A percentile compares a stretch with the other conserved stretches of the same genome.
These are phyloP conservation scores for Pythium sp. DNA, from an alignment of 352 stramenopile species.

Conservation along the genomic window DNA sequence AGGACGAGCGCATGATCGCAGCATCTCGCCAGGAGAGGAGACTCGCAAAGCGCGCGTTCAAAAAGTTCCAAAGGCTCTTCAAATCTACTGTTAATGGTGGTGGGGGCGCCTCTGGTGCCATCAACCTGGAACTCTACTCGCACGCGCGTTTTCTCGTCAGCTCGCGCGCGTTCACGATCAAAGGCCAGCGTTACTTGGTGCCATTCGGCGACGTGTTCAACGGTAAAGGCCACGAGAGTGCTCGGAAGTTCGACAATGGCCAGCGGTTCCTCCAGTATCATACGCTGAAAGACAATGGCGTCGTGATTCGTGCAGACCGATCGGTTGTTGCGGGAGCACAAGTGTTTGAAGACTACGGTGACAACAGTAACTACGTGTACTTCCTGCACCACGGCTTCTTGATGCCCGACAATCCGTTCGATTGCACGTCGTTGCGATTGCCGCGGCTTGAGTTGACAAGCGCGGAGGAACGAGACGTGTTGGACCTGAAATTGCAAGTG, in stretches of 20 bases:
- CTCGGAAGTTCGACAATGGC: constrained; percentile 33
- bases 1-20: constrained; percentile 45
- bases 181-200: constrained; percentile 68
- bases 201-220: constrained; percentile 90
- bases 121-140: constrained; percentile 26
- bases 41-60: constrained; percentile 26
- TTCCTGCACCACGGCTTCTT: constrained; percentile 92
- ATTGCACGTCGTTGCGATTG: constrained; percentile 72
- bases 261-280: constrained; percentile 65
- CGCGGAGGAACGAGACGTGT: constrained; percentile 4
- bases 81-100: constrained; percentile 11
- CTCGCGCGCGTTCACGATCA: constrained; percentile 79
- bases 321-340: constrained; percentile 32
- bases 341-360: constrained; percentile 95
- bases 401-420: constrained; percentile 82
- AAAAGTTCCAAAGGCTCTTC: constrained; percentile 50
- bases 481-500: constrained; percentile 26
- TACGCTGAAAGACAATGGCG: constrained; percentile 30
- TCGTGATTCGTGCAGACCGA: constrained; percentile 73
- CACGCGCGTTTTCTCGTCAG: constrained; percentile 64
- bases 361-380: constrained; percentile 90
- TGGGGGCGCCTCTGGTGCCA: neutral
- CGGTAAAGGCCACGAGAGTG: constrained; percentile 39
- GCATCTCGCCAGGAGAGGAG: constrained; percentile 27
- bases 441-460: constrained; percentile 10